Evolutionary conservation across 2,329 filamentous ascomycete genomes (phyloP).

Genomic region (Colletotrichum musicola): DNA sequence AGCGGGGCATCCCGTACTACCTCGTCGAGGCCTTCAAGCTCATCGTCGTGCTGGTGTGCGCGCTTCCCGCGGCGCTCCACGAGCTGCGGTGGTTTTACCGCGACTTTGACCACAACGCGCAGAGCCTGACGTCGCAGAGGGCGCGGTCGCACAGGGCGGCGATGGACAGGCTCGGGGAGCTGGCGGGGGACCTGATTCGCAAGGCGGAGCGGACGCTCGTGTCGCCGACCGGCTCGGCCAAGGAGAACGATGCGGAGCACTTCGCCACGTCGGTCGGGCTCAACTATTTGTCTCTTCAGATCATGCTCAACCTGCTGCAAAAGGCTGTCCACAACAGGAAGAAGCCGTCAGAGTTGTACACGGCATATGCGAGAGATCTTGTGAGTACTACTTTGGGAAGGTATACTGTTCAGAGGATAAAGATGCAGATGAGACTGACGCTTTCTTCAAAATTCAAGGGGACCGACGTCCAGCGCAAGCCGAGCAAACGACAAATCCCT

Average conservation of each 20-base stretch:
- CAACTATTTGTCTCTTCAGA: slow-evolving; percentile 17
- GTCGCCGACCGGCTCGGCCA: neutral
- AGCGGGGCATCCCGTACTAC: slow-evolving; percentile 27
- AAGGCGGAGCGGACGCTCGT: slow-evolving; percentile 28
- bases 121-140: neutral
- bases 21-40: slow-evolving; percentile 34
- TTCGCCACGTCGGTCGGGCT: slow-evolving; percentile 29
- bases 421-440: neutral
- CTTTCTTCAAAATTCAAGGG: slow-evolving; percentile 3
- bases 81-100: slow-evolving; percentile 18
- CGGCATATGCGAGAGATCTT: slow-evolving; percentile 18
- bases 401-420: no score
- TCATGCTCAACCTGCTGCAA: slow-evolving; percentile 27
- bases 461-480: slow-evolving; percentile 21
- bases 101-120: slow-evolving; percentile 7
- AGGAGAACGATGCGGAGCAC: neutral
- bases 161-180: slow-evolving; percentile 4
- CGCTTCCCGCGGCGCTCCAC: slow-evolving; percentile 10
- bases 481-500: slow-evolving; percentile 20
- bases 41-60: slow-evolving; percentile 25
- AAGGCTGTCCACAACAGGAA: slow-evolving; percentile 16
- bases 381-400: slow-evolving; percentile 4
- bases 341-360: slow-evolving; percentile 24
- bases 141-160: neutral
- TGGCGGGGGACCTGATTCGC: slow-evolving; percentile 1